Evolutionary conservation across 371 early-diverging fungal species (phyloP).

Genomic region (Coemansia sp.): DNA sequence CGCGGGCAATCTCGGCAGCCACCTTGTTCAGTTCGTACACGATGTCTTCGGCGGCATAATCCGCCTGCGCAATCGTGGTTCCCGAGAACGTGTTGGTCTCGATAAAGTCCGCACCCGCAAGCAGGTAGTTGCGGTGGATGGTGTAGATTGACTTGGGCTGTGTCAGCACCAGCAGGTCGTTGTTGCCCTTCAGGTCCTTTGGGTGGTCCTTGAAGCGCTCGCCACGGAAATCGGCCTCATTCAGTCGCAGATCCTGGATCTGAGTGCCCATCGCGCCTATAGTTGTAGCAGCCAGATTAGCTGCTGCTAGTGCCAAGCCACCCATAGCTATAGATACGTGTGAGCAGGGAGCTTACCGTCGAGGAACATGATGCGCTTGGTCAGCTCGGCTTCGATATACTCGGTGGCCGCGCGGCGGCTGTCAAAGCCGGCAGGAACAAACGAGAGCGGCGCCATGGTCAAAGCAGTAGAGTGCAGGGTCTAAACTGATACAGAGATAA

Average conservation of each 20-base stretch:
- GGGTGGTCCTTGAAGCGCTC: constrained; percentile 76
- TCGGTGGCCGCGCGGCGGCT: constrained; percentile 50
- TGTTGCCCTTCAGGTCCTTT: constrained; percentile 90
- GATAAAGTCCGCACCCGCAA: constrained; percentile 90
- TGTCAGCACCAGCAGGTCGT: constrained; percentile 88
- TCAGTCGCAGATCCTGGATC: constrained; percentile 80
- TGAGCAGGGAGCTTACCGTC: constrained; percentile 59
- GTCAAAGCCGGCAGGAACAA: constrained; percentile 32
- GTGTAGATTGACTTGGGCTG: constrained; percentile 81
- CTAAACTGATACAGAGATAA: not conserved
- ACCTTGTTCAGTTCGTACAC: constrained; percentile 91
- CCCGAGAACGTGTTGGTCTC: constrained; percentile 94
- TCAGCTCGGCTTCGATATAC: constrained; percentile 73
- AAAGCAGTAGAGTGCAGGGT: not conserved
- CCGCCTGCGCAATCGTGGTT: constrained; percentile 87
- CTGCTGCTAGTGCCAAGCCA: not conserved
- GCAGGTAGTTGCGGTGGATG: constrained; percentile 85
- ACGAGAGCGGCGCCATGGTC: constrained; percentile 27
- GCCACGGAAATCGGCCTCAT: constrained; percentile 82
- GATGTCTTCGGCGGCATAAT: constrained; percentile 78
- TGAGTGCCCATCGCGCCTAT: constrained; percentile 88
- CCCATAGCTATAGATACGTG: not conserved
- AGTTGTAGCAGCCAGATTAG: not conserved
- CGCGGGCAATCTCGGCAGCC: constrained; percentile 80
- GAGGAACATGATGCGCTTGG: constrained; percentile 85